These are phyloP conservation scores for Aphanocladium album DNA, from an alignment of 2,329 filamentous ascomycete genomes.

Conservation along the genomic window DNA sequence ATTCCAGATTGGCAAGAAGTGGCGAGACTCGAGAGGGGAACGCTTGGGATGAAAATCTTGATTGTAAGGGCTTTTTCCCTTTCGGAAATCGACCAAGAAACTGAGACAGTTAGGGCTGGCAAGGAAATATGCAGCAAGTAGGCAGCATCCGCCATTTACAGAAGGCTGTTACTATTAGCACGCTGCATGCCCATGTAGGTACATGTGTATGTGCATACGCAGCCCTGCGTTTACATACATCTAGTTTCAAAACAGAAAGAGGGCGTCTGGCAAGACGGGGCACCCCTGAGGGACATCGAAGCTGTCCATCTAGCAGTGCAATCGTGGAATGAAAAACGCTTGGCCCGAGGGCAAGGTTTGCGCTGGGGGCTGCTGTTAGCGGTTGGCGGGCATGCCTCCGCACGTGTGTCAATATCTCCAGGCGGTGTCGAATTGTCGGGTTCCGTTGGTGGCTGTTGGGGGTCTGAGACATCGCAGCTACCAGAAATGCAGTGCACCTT, in stretches of 20 bases:
- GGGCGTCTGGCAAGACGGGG: background rate
- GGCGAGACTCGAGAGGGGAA: slow-evolving; percentile 2
- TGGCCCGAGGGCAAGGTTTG: background rate
- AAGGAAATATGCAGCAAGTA: background rate
- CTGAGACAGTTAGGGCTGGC: slow-evolving; percentile 11
- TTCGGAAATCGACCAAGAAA: background rate
- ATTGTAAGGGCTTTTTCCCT: background rate
- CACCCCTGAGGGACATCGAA: slow-evolving; percentile 6
- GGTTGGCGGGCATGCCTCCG: background rate
- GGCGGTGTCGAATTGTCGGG: background rate
- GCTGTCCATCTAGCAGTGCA: background rate
- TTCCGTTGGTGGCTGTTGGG: background rate
- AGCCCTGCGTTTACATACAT: slow-evolving; percentile 7
- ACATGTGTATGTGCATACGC: slow-evolving; percentile 1
- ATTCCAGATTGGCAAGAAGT: slow-evolving; percentile 2
- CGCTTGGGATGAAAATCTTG: background rate
- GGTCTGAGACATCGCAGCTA: background rate
- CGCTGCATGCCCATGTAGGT: background rate
- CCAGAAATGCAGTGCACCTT: background rate
- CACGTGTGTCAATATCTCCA: background rate
- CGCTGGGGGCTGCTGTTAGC: background rate
- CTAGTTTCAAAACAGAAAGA: slow-evolving; percentile 4
- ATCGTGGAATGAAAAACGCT: background rate
- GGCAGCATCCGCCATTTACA: background rate
- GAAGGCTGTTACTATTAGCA: background rate